phyloP scores from a whole-genome alignment of 805 yeast species.

The Starmerella floricola region DNA sequence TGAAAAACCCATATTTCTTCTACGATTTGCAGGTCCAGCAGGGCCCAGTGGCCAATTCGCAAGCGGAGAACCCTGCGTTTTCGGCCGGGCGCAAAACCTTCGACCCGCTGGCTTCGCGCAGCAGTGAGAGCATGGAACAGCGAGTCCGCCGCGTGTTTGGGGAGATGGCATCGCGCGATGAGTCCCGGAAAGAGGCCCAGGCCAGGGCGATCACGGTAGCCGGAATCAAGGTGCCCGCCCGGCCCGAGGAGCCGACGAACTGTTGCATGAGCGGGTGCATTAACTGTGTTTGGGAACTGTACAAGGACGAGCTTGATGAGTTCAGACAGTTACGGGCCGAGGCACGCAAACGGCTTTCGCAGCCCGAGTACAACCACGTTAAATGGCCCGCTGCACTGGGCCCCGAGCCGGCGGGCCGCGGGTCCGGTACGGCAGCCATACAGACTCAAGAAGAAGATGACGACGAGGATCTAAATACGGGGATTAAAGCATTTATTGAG shows the following conservation, averaged over 20 bases:
- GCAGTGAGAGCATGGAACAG: conserved; percentile 19
- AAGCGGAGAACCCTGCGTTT: conserved; percentile 1
- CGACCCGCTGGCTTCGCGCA: conserved; percentile 17
- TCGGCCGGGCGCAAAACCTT: conserved; percentile 10
- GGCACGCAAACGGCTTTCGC: conserved; percentile 25
- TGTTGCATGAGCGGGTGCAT: conserved; percentile 97
- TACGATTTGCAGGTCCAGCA: conserved; percentile 15
- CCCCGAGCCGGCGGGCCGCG: conserved; percentile 30
- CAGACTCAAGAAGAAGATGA: conserved; percentile 25
- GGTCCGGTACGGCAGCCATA: conserved; percentile 22
- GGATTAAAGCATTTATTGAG: conserved; percentile 71
- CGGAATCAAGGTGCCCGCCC: conserved; percentile 70
- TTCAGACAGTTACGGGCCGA: conserved; percentile 63
- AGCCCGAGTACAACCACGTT: conserved; percentile 29
- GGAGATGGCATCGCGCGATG: conserved; percentile 27
- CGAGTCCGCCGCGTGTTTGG: conserved; percentile 28
- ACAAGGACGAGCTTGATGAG: conserved; percentile 72
- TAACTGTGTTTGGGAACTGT: conserved; percentile 93
- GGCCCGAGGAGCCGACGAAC: conserved; percentile 83
- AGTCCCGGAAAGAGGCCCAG: conserved; percentile 27
- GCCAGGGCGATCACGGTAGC: conserved; percentile 32
- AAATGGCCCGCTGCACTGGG: conserved; percentile 58
- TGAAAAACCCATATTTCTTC: conserved; percentile 19
- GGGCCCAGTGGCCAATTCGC: conserved; percentile 6
- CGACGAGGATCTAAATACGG: conserved; percentile 53